Conservation (phyloP, 2,329 filamentous ascomycete genomes). For the Fusarium sp. region DNA sequence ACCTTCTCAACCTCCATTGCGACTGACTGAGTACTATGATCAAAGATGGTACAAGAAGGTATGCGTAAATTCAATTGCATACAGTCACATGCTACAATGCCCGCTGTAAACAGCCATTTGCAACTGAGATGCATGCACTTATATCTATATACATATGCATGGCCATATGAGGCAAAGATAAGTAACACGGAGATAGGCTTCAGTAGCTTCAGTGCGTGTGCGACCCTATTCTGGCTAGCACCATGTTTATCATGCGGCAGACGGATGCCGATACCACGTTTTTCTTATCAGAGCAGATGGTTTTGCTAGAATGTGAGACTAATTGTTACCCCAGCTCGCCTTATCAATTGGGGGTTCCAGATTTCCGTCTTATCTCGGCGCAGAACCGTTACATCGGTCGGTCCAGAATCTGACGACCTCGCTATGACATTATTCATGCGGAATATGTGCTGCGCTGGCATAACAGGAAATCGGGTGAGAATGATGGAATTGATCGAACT, state of each 20-base stretch:
- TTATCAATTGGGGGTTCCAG: constrained; percentile 24
- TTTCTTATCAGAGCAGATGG: neutral
- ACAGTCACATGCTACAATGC: neutral
- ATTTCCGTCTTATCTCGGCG: constrained; percentile 5
- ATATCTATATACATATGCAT: constrained; percentile 6
- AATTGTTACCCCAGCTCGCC: constrained; percentile 1
- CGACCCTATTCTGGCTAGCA: constrained; percentile 18
- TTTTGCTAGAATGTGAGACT: neutral
- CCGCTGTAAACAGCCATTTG: accelerated
- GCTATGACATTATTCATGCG: neutral
- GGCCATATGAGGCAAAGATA: neutral
- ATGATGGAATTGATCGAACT: neutral
- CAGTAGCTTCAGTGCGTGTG: neutral
- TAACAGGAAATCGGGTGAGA: accelerated
- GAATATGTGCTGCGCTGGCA: neutral
- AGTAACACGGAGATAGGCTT: neutral
- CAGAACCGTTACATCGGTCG: constrained; percentile 8
- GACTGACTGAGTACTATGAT: no score
- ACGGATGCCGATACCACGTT: neutral
- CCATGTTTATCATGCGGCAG: constrained; percentile 8
- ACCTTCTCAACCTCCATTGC: constrained; percentile 17
- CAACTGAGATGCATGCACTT: neutral
- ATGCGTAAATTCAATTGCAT: accelerated
- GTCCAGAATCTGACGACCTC: neutral
- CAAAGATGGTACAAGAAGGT: neutral